These are phyloP conservation scores for Stenogyne calaminthoides DNA, from an alignment of 305 asterid species.

Conservation along the genomic window DNA sequence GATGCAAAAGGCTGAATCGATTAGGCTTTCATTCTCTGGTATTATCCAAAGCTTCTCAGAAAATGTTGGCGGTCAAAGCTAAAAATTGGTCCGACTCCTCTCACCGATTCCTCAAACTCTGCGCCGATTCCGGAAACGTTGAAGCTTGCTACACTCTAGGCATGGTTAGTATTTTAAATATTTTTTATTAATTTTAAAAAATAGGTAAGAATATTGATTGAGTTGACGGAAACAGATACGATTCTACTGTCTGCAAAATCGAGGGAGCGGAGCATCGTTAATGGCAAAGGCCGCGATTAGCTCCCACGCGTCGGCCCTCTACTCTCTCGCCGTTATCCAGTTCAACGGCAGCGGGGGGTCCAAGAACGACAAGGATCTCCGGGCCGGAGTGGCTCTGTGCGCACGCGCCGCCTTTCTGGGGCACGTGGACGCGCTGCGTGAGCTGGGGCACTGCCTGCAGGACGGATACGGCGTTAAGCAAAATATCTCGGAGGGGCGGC, in stretches of 20 bases:
- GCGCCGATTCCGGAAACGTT: slow-evolving; percentile 62
- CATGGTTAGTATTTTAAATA: slow-evolving; percentile 52
- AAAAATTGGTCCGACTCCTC: slow-evolving; percentile 60
- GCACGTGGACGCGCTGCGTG: slow-evolving; percentile 90
- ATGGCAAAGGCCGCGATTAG: slow-evolving; percentile 78
- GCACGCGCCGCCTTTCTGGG: slow-evolving; percentile 98
- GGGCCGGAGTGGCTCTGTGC: slow-evolving; percentile 91
- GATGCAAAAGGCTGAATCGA: slow-evolving; percentile 64
- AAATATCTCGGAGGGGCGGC: slow-evolving; percentile 82
- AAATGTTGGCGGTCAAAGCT: slow-evolving; percentile 53
- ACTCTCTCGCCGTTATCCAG: slow-evolving; percentile 88
- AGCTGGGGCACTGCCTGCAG: slow-evolving; percentile 97
- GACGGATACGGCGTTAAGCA: slow-evolving; percentile 99
- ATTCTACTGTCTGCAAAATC: slow-evolving; percentile 62
- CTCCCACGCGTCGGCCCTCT: slow-evolving; percentile 83
- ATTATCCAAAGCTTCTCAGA: slow-evolving; percentile 48
- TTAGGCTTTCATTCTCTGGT: slow-evolving; percentile 54
- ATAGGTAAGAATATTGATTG: too few species aligned
- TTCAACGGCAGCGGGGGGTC: slow-evolving; percentile 98
- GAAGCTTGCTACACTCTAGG: slow-evolving; percentile 70
- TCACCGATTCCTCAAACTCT: slow-evolving; percentile 62
- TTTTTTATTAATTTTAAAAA: too few species aligned
- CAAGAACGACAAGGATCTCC: slow-evolving; percentile 82
- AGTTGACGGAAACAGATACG: slow-evolving; percentile 62
- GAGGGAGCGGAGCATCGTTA: slow-evolving; percentile 64